Conservation (phyloP, 2,329 filamentous ascomycete genomes). For the Ambrosiella beaveri region DNA sequence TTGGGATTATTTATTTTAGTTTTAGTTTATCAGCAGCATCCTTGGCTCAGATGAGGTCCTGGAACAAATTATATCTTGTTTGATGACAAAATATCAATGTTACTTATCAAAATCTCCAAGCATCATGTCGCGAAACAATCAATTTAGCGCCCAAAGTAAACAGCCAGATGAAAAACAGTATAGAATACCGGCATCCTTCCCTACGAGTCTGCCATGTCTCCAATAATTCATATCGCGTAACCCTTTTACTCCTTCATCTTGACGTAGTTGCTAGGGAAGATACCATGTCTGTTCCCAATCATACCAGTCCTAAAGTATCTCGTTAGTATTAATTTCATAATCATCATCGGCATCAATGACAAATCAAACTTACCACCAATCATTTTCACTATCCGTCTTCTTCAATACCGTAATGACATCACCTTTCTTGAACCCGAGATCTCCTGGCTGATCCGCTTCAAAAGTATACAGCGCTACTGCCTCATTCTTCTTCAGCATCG, state of each 20-base stretch:
- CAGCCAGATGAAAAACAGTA: background rate
- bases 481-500: constrained; percentile 50
- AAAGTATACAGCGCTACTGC: constrained; percentile 87
- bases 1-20: background rate
- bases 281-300: constrained; percentile 69
- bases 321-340: background rate
- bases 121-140: too few relatives aligned
- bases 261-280: constrained; percentile 76
- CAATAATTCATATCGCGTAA: constrained; percentile 9
- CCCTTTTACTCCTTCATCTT: constrained; percentile 38
- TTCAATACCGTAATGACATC: constrained; percentile 91
- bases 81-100: too few relatives aligned
- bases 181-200: background rate
- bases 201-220: background rate
- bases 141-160: too few relatives aligned
- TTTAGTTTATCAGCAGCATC: background rate
- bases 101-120: too few relatives aligned
- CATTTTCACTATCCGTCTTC: constrained; percentile 80
- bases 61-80: too few relatives aligned
- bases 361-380: constrained; percentile 63
- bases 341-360: background rate
- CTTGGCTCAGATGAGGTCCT: background rate
- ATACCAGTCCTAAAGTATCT: constrained; percentile 54
- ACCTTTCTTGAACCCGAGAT: constrained; percentile 92
- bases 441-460: constrained; percentile 80